Evolutionary conservation across 306 rosid species (phyloP), one percentile per base, ranked within the genome.

Genomic region (Datisca glomerata): DNA sequence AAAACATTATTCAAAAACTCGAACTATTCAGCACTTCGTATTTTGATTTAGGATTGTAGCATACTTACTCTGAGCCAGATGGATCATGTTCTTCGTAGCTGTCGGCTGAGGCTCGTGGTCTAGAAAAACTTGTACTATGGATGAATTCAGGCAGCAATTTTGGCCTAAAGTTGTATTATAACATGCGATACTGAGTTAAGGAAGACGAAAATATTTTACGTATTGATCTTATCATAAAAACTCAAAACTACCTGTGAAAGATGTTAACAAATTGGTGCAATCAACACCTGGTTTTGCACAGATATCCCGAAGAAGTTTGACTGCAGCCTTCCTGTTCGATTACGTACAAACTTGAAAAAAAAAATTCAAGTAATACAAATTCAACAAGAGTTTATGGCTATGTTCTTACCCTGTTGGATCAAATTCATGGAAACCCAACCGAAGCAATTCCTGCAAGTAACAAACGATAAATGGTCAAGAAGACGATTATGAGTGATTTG

Each of bases 21-120:
- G 18, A 15, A 9, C 5, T 32, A 13, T 21, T 20, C 14, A 17
- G 7, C n/a, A 43, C 12, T 33, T n/a, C 6, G 24, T 18, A 8
- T 4, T 24, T 6, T 51, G 24, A n/a, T 6, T 6, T 4, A 31
- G 36, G 36, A 31, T 31, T 8, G 12, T 31, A 31, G 0, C 0
- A 25, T 25, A 51, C 91, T 53, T 68, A 83, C 97, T 87, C 56
- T 87, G 95, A 66, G 95, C 64, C 16, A 84, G 49, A 68, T 89
- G 95, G 43, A 89, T 58, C 91, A 84, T 59, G 78, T 80, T 80
- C 73, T 80, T 84, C 12, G 93, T 89, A 28, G 98, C 75, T 4
- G 93, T 57, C 49, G 98, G 60, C 57, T 84, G 98, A 56, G 93
- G 95, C 57, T 89, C 98, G 11, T 84, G 86, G 13, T 66, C 80